Percentiles rank a stretch among this genome's conserved stretches.
These are phyloP conservation scores for Colletotrichum abscissum DNA, from an alignment of 2,329 filamentous ascomycete genomes.

Conservation along the genomic window DNA sequence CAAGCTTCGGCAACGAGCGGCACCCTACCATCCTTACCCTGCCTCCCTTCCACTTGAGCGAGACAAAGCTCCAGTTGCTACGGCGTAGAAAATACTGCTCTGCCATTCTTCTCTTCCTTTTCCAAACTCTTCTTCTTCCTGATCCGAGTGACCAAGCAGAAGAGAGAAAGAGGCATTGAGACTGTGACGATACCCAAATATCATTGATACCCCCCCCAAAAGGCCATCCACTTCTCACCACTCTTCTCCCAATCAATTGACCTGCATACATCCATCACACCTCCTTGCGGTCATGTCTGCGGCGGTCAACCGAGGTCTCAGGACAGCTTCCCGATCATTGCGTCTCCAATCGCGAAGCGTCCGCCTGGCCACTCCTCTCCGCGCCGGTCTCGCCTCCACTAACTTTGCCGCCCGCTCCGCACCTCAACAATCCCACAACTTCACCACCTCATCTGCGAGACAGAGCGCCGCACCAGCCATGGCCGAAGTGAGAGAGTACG, in stretches of 20 bases:
- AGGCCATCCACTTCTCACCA: background rate
- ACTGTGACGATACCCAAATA: background rate
- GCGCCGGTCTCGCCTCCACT: conserved; percentile 49
- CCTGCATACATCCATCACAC: conserved; percentile 10
- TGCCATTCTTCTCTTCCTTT: background rate
- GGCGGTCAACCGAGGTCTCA: conserved; percentile 62
- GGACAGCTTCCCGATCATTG: conserved; percentile 65
- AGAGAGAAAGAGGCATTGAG: background rate
- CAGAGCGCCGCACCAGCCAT: conserved; percentile 62
- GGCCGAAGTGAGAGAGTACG: conserved; percentile 73
- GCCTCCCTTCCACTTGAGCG: conserved; percentile 19
- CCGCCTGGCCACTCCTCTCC: conserved; percentile 49
- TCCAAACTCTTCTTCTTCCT: background rate
- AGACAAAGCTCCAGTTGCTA: conserved; percentile 13
- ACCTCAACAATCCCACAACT: conserved; percentile 52
- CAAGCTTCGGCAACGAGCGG: conserved; percentile 36
- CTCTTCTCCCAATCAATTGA: conserved; percentile 25
- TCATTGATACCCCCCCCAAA: background rate
- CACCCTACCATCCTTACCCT: conserved; percentile 1
- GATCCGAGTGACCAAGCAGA: conserved; percentile 2
- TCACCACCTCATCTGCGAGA: conserved; percentile 62
- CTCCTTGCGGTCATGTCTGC: conserved; percentile 58
- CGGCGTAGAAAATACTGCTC: background rate
- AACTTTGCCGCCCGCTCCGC: conserved; percentile 46
- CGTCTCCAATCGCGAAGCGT: conserved; percentile 56